Conservation (phyloP, 805 yeast genomes). For the Pichia nanzhaoensis region DNA sequence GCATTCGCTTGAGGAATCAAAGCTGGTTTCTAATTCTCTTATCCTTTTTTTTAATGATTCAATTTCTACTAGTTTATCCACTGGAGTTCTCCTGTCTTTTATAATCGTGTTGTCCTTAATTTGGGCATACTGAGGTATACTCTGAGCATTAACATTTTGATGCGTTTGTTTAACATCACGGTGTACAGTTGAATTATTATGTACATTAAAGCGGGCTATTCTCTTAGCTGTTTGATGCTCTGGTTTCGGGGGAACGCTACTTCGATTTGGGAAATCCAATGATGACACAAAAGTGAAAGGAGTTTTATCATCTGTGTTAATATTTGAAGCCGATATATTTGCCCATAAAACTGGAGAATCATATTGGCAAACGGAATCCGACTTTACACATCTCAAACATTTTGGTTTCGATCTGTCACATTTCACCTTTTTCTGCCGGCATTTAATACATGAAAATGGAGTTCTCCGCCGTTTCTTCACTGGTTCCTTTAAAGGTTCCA, state of each 20-base stretch:
- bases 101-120: neutral
- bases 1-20: slow-evolving; percentile 2
- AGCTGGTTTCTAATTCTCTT: neutral
- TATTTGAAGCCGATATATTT: neutral
- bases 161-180: too few species aligned
- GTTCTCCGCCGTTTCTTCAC: slow-evolving; percentile 20
- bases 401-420: slow-evolving; percentile 22
- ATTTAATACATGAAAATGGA: slow-evolving; percentile 20
- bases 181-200: too few species aligned
- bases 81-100: neutral
- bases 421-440: slow-evolving; percentile 21
- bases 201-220: too few species aligned
- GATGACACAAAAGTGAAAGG: neutral
- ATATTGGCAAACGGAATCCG: slow-evolving; percentile 13
- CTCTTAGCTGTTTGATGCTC: neutral
- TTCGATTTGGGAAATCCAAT: neutral
- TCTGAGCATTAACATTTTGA: too few species aligned
- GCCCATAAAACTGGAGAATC: slow-evolving; percentile 16
- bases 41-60: neutral
- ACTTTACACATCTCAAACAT: slow-evolving; percentile 17
- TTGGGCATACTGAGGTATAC: too few species aligned
- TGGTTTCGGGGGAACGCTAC: neutral
- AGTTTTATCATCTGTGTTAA: neutral
- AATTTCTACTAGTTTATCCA: neutral
- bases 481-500: too few species aligned